phyloP scores from a whole-genome alignment of 1,284 basidiomycete species.

The Farysia itapuensis region DNA sequence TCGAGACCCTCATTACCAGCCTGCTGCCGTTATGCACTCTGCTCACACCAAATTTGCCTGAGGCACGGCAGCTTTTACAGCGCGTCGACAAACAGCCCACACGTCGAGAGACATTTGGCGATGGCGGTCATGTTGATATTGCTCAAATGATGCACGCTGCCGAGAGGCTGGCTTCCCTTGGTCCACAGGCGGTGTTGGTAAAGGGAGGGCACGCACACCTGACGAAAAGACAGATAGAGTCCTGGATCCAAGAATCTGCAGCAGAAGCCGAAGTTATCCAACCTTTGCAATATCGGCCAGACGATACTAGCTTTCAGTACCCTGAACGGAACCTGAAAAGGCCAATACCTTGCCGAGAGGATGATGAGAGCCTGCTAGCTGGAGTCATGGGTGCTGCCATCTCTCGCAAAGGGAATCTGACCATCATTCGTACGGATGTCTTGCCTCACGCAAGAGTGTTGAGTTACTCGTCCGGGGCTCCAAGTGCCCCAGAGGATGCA shows the following conservation, averaged over 20 bases:
- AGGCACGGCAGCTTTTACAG: conserved; percentile 71
- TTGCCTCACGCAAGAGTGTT: conserved; percentile 27
- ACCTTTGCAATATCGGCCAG: too few species aligned
- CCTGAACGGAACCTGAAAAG: not conserved
- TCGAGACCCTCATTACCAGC: conserved; percentile 67
- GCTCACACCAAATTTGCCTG: conserved; percentile 84
- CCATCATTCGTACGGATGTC: conserved; percentile 25
- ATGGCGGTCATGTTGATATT: conserved; percentile 5
- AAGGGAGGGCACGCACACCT: conserved; percentile 81
- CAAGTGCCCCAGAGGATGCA: not conserved
- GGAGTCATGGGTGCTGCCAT: conserved; percentile 18
- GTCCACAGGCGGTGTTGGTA: conserved; percentile 70
- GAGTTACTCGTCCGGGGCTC: not conserved
- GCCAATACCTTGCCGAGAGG: not conserved
- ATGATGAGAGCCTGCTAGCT: conserved; percentile 8
- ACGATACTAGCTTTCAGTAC: conserved; percentile 1
- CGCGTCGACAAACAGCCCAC: conserved; percentile 32
- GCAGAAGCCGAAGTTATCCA: not conserved
- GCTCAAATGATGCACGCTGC: conserved; percentile 63
- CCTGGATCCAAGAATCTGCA: conserved; percentile 1
- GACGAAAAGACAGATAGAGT: conserved; percentile 8
- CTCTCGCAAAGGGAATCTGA: conserved; percentile 11
- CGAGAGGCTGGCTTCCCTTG: conserved; percentile 64
- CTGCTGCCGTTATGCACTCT: conserved; percentile 75
- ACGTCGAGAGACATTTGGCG: not conserved